phyloP scores from a whole-genome alignment of 495 filamentous ascomycete species.

The Durotheca rogersii region DNA sequence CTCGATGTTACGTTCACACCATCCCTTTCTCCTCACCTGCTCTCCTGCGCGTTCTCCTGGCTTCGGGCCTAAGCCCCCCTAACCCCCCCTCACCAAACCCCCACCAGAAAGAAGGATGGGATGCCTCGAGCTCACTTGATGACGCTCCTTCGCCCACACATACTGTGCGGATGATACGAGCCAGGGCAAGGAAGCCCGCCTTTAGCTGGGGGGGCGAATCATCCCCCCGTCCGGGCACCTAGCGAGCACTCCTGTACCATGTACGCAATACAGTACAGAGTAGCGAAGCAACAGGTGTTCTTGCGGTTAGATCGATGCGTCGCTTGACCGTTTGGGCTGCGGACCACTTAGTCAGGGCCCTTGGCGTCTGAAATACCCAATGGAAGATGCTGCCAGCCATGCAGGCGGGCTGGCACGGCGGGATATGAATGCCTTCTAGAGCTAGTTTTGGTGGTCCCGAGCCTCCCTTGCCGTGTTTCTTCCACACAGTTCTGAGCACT shows the following conservation, averaged over 20 bases:
- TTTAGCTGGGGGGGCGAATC: conserved; percentile 1
- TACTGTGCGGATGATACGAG: conserved; percentile 3
- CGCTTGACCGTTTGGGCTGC: neutral
- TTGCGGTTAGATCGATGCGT: conserved; percentile 1
- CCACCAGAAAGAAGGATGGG: neutral
- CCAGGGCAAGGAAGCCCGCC: conserved; percentile 5
- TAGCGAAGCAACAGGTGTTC: too few relatives aligned
- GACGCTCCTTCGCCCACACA: conserved; percentile 7
- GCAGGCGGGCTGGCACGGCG: conserved; percentile 3
- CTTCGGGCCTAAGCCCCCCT: neutral
- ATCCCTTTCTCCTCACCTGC: neutral
- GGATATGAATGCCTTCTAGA: conserved; percentile 1
- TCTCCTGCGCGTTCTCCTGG: neutral
- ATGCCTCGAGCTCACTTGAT: conserved; percentile 3
- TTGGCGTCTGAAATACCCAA: conserved; percentile 10
- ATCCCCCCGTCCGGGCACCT: too few relatives aligned
- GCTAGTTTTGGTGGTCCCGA: conserved; percentile 26
- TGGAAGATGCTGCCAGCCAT: neutral
- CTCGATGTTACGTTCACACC: conserved; percentile 28
- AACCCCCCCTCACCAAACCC: neutral
- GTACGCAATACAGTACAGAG: too few relatives aligned
- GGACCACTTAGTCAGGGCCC: conserved; percentile 12
- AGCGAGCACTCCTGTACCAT: too few relatives aligned
- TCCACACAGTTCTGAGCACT: too few relatives aligned
- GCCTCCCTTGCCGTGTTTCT: conserved; percentile 24